Conservation (phyloP, 441 rosid genomes). For the Gossypium trilobum region DNA sequence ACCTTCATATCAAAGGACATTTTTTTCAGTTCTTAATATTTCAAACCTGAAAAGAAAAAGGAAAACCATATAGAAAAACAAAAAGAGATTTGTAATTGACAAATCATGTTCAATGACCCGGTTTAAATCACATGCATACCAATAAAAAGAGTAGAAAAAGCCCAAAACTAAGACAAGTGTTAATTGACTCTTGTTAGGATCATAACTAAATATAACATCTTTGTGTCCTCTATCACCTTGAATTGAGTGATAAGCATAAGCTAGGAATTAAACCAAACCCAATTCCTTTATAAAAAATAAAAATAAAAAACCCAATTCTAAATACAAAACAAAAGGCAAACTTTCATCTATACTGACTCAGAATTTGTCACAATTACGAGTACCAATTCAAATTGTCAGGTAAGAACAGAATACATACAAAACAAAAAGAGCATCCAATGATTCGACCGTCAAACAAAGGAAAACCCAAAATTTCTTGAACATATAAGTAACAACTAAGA, state of each 20-base stretch:
- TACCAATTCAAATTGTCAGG: not conserved
- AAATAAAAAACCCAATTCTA: not conserved
- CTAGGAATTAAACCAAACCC: not conserved
- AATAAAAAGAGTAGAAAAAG: not conserved
- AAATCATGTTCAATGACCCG: not conserved
- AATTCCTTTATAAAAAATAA: not conserved
- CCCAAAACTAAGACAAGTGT: not conserved
- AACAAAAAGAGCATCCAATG: not conserved
- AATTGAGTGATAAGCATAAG: not conserved
- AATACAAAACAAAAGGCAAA: not conserved
- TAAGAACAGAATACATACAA: not conserved
- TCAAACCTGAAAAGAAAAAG: constrained; percentile 7
- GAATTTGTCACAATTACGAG: not conserved
- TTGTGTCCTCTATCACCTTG: not conserved
- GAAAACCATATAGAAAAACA: not conserved
- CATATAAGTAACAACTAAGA: not conserved
- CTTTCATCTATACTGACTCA: not conserved
- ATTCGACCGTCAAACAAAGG: not conserved
- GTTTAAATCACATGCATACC: not conserved
- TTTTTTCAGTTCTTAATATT: constrained; percentile 2
- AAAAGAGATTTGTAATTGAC: not conserved
- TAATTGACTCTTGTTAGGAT: not conserved
- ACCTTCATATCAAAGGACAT: constrained; percentile 2
- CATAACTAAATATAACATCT: not conserved
- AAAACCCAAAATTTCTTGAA: not conserved